Percentiles rank a stretch among this genome's conserved stretches.
These are phyloP conservation scores for Saccharomycopsis hybrid DNA, from an alignment of 1,139 yeast species.

Conservation along the genomic window DNA sequence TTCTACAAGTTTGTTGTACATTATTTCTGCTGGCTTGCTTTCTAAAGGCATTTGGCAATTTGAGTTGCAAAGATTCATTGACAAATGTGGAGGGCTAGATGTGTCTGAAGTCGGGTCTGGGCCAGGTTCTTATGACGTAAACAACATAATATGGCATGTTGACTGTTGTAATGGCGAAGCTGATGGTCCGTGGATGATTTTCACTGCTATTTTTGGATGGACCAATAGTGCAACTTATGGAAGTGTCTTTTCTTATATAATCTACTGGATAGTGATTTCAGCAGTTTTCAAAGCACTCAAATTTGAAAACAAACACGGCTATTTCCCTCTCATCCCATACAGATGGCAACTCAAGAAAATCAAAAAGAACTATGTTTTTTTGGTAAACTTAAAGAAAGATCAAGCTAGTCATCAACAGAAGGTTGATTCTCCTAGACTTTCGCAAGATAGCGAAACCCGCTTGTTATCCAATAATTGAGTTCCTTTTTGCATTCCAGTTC, in stretches of 20 bases:
- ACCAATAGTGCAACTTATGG: slow-evolving; percentile 93
- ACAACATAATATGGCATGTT: slow-evolving; percentile 86
- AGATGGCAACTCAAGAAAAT: slow-evolving; percentile 54
- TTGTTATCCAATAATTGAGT: neutral
- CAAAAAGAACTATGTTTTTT: slow-evolving; percentile 36
- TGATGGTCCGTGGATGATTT: slow-evolving; percentile 90
- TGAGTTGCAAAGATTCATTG: slow-evolving; percentile 62
- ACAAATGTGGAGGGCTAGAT: slow-evolving; percentile 72
- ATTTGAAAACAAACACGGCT: slow-evolving; percentile 59
- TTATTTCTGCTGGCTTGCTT: slow-evolving; percentile 84
- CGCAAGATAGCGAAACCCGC: neutral
- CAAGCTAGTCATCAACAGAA: neutral
- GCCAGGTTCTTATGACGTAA: slow-evolving; percentile 87
- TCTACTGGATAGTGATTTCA: slow-evolving; percentile 53
- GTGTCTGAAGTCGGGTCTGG: slow-evolving; percentile 88
- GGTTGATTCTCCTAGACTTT: neutral
- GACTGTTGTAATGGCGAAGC: slow-evolving; percentile 91
- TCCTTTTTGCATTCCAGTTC: too few species aligned
- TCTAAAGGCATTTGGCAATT: slow-evolving; percentile 90
- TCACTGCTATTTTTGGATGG: slow-evolving; percentile 94
- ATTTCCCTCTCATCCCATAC: slow-evolving; percentile 53
- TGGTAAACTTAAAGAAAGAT: slow-evolving; percentile 8
- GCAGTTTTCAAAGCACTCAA: slow-evolving; percentile 49
- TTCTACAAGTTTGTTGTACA: slow-evolving; percentile 80
- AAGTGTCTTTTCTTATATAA: slow-evolving; percentile 69